Evolutionary conservation across 495 filamentous ascomycete species (phyloP).

Genomic region (Hypoxylon lienhwacheense): DNA sequence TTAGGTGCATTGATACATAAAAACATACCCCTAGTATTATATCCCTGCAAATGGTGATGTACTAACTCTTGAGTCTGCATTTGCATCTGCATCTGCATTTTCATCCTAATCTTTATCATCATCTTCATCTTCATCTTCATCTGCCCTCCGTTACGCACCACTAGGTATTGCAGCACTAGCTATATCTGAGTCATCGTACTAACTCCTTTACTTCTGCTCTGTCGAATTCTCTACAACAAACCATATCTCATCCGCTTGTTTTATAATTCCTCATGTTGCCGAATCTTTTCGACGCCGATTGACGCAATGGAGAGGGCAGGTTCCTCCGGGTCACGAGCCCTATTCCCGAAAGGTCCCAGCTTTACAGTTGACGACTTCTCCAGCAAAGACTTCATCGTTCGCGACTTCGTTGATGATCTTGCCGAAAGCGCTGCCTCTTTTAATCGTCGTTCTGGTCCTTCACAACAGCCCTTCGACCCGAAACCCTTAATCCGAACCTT

Average conservation of each 20-base stretch:
- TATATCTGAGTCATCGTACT: constrained; percentile 5
- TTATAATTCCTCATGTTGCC: constrained; percentile 11
- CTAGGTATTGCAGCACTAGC: constrained; percentile 9
- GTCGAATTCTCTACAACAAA: too few relatives aligned
- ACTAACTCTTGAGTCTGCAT: too few relatives aligned
- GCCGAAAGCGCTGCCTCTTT: constrained; percentile 77
- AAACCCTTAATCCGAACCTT: constrained; percentile 97
- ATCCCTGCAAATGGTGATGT: too few relatives aligned
- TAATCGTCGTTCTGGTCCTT: constrained; percentile 70
- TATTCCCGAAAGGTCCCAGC: constrained; percentile 76
- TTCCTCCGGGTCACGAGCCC: constrained; percentile 57
- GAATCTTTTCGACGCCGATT: background rate
- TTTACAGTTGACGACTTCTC: constrained; percentile 91
- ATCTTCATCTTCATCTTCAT: too few relatives aligned
- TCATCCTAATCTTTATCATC: too few relatives aligned
- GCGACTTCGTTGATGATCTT: constrained; percentile 93
- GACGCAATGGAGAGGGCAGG: constrained; percentile 49
- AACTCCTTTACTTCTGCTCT: too few relatives aligned
- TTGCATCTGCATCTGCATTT: too few relatives aligned
- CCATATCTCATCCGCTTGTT: background rate
- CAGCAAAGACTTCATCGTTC: constrained; percentile 91
- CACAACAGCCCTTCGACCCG: constrained; percentile 84
- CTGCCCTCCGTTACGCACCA: too few relatives aligned
- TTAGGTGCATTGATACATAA: too few relatives aligned
- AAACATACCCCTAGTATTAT: too few relatives aligned